Evolutionary conservation across 2,329 filamentous ascomycete genomes (phyloP).

Genomic region (Fusarium sp.): DNA sequence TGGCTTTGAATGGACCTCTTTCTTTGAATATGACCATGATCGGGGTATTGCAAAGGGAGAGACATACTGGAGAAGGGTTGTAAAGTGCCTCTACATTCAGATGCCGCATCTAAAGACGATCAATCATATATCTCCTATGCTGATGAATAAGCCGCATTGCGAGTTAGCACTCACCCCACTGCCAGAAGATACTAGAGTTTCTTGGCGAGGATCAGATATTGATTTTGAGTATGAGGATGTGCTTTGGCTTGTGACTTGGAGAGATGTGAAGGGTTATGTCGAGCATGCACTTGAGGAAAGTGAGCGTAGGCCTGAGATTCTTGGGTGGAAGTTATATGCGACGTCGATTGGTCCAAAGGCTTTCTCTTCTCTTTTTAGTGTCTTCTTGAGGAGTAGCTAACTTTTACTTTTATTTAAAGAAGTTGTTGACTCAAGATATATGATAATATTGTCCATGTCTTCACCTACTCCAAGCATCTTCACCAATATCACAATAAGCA

Average conservation of each 20-base stretch:
- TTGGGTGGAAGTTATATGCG: accelerated
- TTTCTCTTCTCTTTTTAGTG: too few relatives aligned
- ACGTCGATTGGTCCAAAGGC: too few relatives aligned
- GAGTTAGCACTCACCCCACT: constrained; percentile 26
- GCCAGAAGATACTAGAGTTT: constrained; percentile 38
- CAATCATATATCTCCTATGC: constrained; percentile 47
- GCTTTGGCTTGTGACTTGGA: constrained; percentile 5
- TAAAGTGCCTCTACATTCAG: constrained; percentile 39
- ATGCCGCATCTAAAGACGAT: constrained; percentile 43
- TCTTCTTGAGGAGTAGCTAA: too few relatives aligned
- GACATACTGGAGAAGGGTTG: constrained; percentile 36
- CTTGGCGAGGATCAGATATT: constrained; percentile 37
- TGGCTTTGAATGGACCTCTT: constrained; percentile 49
- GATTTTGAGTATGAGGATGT: too few relatives aligned
- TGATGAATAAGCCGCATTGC: too few relatives aligned
- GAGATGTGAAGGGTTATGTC: constrained; percentile 35
- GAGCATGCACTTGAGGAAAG: constrained; percentile 23
- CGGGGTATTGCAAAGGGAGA: too few relatives aligned
- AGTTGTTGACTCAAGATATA: too few relatives aligned
- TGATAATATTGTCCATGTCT: too few relatives aligned
- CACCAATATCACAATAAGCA: too few relatives aligned
- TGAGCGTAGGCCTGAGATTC: too few relatives aligned
- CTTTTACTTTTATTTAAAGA: too few relatives aligned
- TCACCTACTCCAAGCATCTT: too few relatives aligned
- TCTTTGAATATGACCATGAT: constrained; percentile 10